A percentile compares a stretch with the other conserved stretches of the same genome.
Conservation (phyloP, 2,329 filamentous ascomycete species). For the Fusarium chlamydosporum region DNA sequence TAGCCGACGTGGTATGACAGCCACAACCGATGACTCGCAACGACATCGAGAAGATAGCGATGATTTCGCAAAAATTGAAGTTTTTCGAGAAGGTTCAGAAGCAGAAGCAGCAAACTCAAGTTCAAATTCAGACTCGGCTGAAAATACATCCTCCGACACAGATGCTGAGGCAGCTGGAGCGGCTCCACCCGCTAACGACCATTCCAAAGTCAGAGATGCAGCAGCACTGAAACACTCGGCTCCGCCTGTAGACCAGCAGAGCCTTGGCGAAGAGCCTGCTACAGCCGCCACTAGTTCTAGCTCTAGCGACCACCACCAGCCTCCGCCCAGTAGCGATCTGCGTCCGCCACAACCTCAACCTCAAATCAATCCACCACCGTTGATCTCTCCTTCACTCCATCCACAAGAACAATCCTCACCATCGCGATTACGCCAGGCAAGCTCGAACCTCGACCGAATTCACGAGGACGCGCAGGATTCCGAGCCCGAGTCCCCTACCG, state of each 20-base stretch:
- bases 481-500: slow-evolving; percentile 25
- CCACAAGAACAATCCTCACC: slow-evolving; percentile 41
- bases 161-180: slow-evolving; percentile 26
- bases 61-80: slow-evolving; percentile 23
- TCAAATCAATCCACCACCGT: slow-evolving; percentile 38
- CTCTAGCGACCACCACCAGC: slow-evolving; percentile 24
- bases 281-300: slow-evolving; percentile 39
- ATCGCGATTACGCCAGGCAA: slow-evolving; percentile 40
- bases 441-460: slow-evolving; percentile 50
- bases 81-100: slow-evolving; percentile 30
- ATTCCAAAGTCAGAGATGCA: slow-evolving; percentile 33
- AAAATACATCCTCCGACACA: slow-evolving; percentile 35
- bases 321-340: slow-evolving; percentile 45
- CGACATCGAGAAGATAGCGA: slow-evolving; percentile 32
- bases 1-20: slow-evolving; percentile 38
- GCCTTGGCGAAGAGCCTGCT: slow-evolving; percentile 43
- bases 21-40: slow-evolving; percentile 37
- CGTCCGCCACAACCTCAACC: slow-evolving; percentile 44
- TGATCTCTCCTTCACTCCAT: slow-evolving; percentile 41
- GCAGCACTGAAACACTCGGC: slow-evolving; percentile 44
- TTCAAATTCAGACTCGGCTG: slow-evolving; percentile 30
- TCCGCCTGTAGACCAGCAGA: slow-evolving; percentile 43
- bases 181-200: slow-evolving; percentile 44
- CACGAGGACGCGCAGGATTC: slow-evolving; percentile 44
- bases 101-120: slow-evolving; percentile 23